A percentile compares a stretch with the other conserved stretches of the same genome.
These are phyloP conservation scores for Epithele typhae DNA, from an alignment of 768 basidiomycete species.

Conservation along the genomic window DNA sequence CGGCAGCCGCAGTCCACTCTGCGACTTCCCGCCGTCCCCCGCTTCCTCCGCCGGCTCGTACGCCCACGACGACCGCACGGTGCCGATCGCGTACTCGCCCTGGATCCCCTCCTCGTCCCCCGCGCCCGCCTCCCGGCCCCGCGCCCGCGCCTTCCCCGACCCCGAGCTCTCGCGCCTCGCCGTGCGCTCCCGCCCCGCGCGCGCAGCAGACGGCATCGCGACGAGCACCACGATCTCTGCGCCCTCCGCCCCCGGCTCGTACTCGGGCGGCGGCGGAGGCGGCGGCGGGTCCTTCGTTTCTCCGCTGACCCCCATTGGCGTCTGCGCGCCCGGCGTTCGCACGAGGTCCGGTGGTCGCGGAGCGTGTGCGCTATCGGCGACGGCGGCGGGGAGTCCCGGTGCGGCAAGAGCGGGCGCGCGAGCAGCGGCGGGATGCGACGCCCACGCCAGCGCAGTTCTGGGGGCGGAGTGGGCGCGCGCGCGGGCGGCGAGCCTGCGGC, in stretches of 20 bases:
- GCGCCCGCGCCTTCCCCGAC: background rate
- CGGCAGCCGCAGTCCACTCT: too few relatives aligned
- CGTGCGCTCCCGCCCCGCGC: background rate
- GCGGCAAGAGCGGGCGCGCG: background rate
- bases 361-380: too few relatives aligned
- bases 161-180: background rate
- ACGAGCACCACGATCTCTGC: slow-evolving; percentile 22
- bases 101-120: slow-evolving; percentile 1
- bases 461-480: slow-evolving; percentile 3
- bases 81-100: slow-evolving; percentile 14
- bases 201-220: slow-evolving; percentile 20
- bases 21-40: background rate
- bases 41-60: too few relatives aligned
- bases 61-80: slow-evolving; percentile 10
- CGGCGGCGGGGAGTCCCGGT: too few relatives aligned
- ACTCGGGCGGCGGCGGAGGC: too few relatives aligned
- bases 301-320: background rate
- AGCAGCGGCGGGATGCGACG: slow-evolving; percentile 7
- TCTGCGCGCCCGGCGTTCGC: background rate
- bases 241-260: slow-evolving; percentile 5
- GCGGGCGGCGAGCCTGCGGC: background rate
- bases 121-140: slow-evolving; percentile 1
- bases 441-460: slow-evolving; percentile 10
- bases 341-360: too few relatives aligned
- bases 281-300: background rate